Evolutionary conservation across 1,284 basidiomycete genomes (phyloP), one percentile per base, ranked within the genome.

Genomic region (Earliella scabrosa): DNA sequence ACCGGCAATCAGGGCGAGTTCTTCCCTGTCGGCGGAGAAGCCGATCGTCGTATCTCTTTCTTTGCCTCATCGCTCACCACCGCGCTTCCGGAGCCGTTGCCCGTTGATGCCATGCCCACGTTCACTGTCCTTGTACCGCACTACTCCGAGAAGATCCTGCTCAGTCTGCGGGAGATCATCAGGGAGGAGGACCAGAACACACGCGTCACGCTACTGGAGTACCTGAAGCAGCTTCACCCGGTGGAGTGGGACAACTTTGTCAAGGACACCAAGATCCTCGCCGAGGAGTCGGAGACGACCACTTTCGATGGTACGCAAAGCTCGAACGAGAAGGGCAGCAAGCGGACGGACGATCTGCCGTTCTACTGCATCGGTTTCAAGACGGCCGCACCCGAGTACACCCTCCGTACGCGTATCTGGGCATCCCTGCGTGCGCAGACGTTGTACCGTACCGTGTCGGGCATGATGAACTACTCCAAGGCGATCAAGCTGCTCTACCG

Each of bases 401-500:
- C 97, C 18, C 87, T 99, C 41, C 95, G 97, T 66, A 99, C 97
- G 0, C 93, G 97, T 74, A 99, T 99, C 67, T 99, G 97, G 97
- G 97, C 97, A 1, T 99, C 97, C 16, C 84, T 99, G 24, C 93
- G 97, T 57, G 97, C 96, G 11, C 97, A 99, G 77, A 99, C 97
- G 0, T 84, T 99, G 32, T 99, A 99, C 76, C 92, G 97, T 63
- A 99, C 97, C 14, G 95, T 99, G n/a, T 99, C 97, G n/a, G 97
- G 97, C 54, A 98, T 99, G 91, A 99, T 99, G 97, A 99, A 99
- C 81, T 99, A 99, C 78, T 92, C 93, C 67, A 99, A 99, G 80
- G 97, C 97, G 18, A 97, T 99, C 87, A 99, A 99, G 77, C 84
- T 99, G 29, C 85, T 99, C 31, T 99, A 99, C 76, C 94, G 97